A percentile compares a stretch with the other conserved stretches of the same genome.
phyloP scores from a whole-genome alignment of 1,139 yeast species.

The Blastobotrys aristatus region DNA sequence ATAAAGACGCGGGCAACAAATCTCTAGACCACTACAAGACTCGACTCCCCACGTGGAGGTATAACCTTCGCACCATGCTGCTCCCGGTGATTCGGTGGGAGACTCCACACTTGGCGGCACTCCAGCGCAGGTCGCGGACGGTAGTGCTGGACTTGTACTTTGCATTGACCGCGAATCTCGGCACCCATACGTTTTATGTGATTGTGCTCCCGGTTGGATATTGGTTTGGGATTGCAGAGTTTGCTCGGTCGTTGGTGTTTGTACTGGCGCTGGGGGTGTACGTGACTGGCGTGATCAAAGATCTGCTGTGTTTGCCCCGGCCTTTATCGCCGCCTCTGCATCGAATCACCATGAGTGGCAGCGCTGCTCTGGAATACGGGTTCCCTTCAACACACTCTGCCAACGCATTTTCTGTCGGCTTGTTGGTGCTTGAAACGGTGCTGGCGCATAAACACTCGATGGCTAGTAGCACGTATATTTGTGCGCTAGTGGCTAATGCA shows the following conservation, averaged over 20 bases:
- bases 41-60: constrained; percentile 56
- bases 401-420: constrained; percentile 77
- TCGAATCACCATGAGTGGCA: constrained; percentile 81
- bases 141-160: constrained; percentile 67
- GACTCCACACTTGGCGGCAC: constrained; percentile 51
- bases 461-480: not conserved
- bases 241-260: constrained; percentile 62
- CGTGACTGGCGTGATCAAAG: constrained; percentile 72
- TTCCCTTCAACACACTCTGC: constrained; percentile 93
- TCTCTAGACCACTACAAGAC: constrained; percentile 59
- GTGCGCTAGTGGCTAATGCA: constrained; percentile 17
- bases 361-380: constrained; percentile 90
- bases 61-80: constrained; percentile 48
- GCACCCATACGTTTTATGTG: constrained; percentile 91
- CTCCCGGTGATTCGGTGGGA: constrained; percentile 63
- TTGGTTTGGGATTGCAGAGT: constrained; percentile 68
- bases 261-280: constrained; percentile 84
- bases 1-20: constrained; percentile 67
- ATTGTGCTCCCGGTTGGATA: constrained; percentile 77
- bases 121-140: constrained; percentile 52
- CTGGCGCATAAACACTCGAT: constrained; percentile 11
- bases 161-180: constrained; percentile 85
- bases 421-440: constrained; percentile 40
- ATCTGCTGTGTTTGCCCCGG: constrained; percentile 82
- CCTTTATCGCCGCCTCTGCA: constrained; percentile 91